Base-by-base conservation (phyloP, 208 protist species). In the Leptomonas seymouri region DNA sequence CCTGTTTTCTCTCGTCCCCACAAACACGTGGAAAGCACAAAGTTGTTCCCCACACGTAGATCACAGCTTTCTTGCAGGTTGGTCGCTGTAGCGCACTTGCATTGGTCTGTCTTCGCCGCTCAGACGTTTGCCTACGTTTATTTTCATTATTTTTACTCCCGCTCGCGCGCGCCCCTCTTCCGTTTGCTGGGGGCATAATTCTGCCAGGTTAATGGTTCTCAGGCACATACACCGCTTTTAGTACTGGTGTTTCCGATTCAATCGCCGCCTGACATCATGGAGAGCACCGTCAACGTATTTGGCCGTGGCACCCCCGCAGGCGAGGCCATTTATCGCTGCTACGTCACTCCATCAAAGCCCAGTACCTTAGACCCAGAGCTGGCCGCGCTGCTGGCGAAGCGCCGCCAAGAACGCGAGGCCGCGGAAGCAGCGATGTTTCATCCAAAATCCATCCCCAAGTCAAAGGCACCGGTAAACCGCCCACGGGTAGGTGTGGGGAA, bases 261-360 rank as follows among this genome's bases (percentile, higher is more conserved):
- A n/a, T 36, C 50, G 12, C n/a, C n/a, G 20, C 44, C 12, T 16
- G 20, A n/a, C 28, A 21, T 27, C 45, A 91, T 91, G 86, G 78
- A 82, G 44, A 44, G 83, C 15, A 67, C 76, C 0, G 83, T 81
- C 20, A 82, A 86, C 71, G 53, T 89, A 3, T 97, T 97, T 66
- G 92, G 92, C 23, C 76, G 92, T n/a, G 92, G 92, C 68, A 94
- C 92, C 9, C 81, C 92, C 4, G 89, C 92, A 4, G 92, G 92
- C 0, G 86, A 92, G 39, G 92, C 92, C n/a, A 92, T 97, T 45
- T 94, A 92, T 76, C 81, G 81, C 61, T 94, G 87, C 74, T 97
- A 97, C 76, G 78, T 74, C 30, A 69, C 76, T 12, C 89, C 89
- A 0, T 75, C 61, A 2, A 96, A 94, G 70, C 78, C 83, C 42